Conservation (phyloP, 2,329 filamentous ascomycete genomes). For the Aspergillus pseudonomiae region DNA sequence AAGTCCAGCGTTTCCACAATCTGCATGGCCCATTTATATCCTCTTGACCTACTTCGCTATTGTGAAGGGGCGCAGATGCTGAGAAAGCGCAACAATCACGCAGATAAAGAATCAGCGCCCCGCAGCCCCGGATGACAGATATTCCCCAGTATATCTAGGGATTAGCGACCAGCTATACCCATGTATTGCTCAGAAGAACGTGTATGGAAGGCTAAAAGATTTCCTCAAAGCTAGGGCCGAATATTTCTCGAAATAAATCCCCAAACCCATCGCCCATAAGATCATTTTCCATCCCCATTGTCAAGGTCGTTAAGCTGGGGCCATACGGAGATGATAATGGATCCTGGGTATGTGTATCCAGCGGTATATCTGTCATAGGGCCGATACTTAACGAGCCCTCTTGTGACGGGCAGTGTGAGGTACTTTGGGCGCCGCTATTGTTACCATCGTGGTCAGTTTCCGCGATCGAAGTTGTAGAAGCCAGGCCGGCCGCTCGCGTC, state of each 20-base stretch:
- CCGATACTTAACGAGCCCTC: rapidly evolving
- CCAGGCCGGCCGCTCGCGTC: conserved; percentile 21
- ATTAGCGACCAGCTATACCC: too few species aligned
- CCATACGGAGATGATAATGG: conserved; percentile 22
- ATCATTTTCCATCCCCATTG: conserved; percentile 14
- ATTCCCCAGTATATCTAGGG: too few species aligned
- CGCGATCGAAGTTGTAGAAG: background rate
- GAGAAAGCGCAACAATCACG: too few species aligned
- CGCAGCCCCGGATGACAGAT: too few species aligned
- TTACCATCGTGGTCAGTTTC: background rate
- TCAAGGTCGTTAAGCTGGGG: conserved; percentile 23
- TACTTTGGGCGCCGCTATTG: rapidly evolving
- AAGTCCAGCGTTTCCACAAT: too few species aligned
- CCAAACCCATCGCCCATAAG: conserved; percentile 25
- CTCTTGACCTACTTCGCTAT: too few species aligned
- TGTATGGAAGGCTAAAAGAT: conserved; percentile 3
- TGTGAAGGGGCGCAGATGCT: too few species aligned
- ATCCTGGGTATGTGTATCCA: background rate
- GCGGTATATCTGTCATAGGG: background rate
- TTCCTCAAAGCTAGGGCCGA: conserved; percentile 28
- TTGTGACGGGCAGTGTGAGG: rapidly evolving
- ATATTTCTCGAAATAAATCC: conserved; percentile 31
- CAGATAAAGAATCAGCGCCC: too few species aligned
- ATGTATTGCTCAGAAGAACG: too few species aligned
- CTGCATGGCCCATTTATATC: too few species aligned